Conservation (phyloP, 495 filamentous ascomycete species). For the Tuber magnatum region DNA sequence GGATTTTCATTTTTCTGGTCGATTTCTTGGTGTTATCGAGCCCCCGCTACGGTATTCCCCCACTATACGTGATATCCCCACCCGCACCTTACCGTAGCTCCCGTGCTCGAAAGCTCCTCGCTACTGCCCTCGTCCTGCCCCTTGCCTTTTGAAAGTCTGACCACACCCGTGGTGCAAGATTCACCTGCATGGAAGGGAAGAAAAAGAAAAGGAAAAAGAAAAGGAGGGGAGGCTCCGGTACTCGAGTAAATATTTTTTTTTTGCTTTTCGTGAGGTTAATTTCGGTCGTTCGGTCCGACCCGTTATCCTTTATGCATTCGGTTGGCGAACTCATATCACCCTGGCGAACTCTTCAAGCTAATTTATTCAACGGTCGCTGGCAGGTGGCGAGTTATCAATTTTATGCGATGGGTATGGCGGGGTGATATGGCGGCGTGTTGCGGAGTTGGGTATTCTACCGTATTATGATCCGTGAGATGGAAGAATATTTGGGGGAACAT, state of each 20-base stretch:
- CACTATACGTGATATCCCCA: too few relatives aligned
- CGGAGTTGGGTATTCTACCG: neutral
- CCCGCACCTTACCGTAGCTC: too few relatives aligned
- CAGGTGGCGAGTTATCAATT: too few relatives aligned
- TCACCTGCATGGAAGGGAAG: neutral
- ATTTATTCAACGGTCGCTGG: neutral
- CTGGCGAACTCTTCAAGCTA: neutral
- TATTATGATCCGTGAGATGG: neutral
- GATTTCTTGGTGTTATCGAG: neutral
- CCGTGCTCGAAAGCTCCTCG: neutral
- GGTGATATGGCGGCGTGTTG: neutral
- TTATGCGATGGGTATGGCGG: too few relatives aligned
- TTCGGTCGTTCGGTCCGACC: neutral
- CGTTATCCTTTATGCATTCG: neutral
- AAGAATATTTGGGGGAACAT: too few relatives aligned
- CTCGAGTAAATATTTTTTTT: neutral
- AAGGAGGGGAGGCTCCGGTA: too few relatives aligned
- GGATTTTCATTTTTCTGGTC: too few relatives aligned
- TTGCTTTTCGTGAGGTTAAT: neutral
- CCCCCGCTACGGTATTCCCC: neutral
- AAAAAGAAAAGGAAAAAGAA: neutral
- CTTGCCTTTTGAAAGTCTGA: neutral
- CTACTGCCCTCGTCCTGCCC: neutral
- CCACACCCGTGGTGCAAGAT: neutral
- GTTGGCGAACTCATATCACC: neutral